Base-by-base conservation (phyloP, 2,329 filamentous ascomycete genomes). In the Triangularia verruculosa region DNA sequence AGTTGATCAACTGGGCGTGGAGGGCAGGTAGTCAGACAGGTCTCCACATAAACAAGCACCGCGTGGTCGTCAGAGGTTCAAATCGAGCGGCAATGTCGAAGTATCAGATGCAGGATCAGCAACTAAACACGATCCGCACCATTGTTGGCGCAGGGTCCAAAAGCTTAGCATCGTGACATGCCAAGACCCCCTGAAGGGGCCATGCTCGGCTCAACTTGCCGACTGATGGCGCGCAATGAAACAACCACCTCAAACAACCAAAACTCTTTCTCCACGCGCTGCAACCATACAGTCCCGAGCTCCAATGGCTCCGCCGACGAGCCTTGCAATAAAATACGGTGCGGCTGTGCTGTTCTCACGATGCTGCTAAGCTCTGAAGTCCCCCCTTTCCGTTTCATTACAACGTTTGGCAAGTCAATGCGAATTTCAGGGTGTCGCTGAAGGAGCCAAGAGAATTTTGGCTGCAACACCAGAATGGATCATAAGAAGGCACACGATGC, bases 1-100 rank as follows among this genome's bases (percentile, higher is more conserved):
- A 77, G 1, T 72, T 84, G 13, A 74, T 83, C 8, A 80, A 78
- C 27, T 85, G 78, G 76, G 81, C 83, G 11, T 78, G 80, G n/a
- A 79, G 78, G 62, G 82, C 78, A n/a, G n/a, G n/a, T n/a, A n/a
- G n/a, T n/a, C n/a, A n/a, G n/a, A n/a, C n/a, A n/a, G n/a, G n/a
- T n/a, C n/a, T n/a, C n/a, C n/a, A n/a, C n/a, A n/a, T n/a, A n/a
- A n/a, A n/a, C n/a, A n/a, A n/a, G n/a, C n/a, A n/a, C n/a, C n/a
- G n/a, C n/a, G n/a, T n/a, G n/a, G n/a, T n/a, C n/a, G n/a, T n/a
- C n/a, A n/a, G n/a, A n/a, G n/a, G n/a, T n/a, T n/a, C n/a, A n/a
- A n/a, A n/a, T n/a, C n/a, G n/a, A n/a, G n/a, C n/a, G 27, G 27
- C 27, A 28, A 28, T 5, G 27, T 28, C 9, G 27, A 28, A 5